Evolutionary conservation across 345 rosid genomes (phyloP).

Genomic region (Pistacia vera): DNA sequence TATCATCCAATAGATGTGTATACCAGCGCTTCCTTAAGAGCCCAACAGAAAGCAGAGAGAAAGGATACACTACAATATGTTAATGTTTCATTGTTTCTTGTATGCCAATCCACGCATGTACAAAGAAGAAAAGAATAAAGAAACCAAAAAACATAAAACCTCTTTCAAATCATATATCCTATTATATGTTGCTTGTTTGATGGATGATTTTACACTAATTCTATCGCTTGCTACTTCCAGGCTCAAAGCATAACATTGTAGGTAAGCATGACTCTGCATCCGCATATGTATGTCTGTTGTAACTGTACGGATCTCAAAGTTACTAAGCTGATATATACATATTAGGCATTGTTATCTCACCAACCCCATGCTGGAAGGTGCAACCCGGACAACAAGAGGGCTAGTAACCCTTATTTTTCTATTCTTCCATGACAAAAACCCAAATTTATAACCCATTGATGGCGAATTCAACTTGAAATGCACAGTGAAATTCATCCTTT

Average conservation of each 20-base stretch:
- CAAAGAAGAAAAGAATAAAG: not conserved
- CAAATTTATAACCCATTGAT: conserved; percentile 46
- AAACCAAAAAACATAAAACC: not conserved
- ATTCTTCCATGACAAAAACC: conserved; percentile 51
- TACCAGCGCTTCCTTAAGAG: not conserved
- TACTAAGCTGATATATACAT: conserved; percentile 11
- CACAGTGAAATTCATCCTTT: conserved; percentile 48
- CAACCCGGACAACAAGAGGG: conserved; percentile 46
- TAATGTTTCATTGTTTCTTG: not conserved
- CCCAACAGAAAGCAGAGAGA: not conserved
- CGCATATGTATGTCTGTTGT: not conserved
- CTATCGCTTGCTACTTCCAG: not conserved
- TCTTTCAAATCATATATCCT: not conserved
- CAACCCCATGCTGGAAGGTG: conserved; percentile 32
- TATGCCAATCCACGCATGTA: not conserved
- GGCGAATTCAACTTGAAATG: conserved; percentile 45
- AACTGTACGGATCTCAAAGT: not conserved
- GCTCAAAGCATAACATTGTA: not conserved
- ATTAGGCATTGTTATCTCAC: conserved; percentile 23
- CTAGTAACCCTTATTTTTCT: conserved; percentile 36
- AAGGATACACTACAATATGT: not conserved
- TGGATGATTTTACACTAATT: conserved; percentile 3
- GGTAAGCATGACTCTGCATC: conserved; percentile 7
- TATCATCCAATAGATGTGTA: not conserved
- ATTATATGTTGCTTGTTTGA: not conserved